A percentile compares a stretch with the other conserved stretches of the same genome.
Evolutionary conservation across 345 rosid genomes (phyloP).

Genomic region (Durio zibethinus): DNA sequence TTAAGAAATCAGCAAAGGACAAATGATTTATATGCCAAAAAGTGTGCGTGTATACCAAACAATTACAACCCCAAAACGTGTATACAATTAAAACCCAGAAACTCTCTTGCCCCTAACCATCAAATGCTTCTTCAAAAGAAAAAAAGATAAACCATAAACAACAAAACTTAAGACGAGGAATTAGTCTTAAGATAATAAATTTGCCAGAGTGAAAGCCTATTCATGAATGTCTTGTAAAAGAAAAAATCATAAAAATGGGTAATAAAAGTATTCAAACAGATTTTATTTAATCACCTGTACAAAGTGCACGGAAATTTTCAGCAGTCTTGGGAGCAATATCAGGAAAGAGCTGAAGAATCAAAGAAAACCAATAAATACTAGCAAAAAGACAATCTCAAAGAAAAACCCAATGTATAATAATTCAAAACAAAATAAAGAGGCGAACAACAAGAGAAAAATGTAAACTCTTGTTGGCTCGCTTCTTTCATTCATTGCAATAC

Average conservation of each 20-base stretch:
- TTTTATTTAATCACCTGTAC: constrained; percentile 57
- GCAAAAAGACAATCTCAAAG: neutral
- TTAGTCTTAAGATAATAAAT: neutral
- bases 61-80: no score
- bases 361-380: constrained; percentile 8
- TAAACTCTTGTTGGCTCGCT: neutral
- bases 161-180: neutral
- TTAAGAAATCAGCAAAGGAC: constrained; percentile 18
- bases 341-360: constrained; percentile 63
- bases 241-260: neutral
- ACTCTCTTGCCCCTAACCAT: neutral
- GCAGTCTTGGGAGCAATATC: constrained; percentile 81
- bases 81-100: neutral
- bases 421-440: neutral
- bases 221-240: neutral
- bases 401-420: neutral
- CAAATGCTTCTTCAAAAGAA: constrained; percentile 4
- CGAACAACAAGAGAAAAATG: neutral
- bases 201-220: neutral
- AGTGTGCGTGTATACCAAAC: no score
- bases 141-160: neutral
- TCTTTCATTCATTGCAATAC: constrained; percentile 28
- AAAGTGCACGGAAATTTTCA: constrained; percentile 91
- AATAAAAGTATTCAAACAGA: neutral
- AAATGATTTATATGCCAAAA: neutral